Base-by-base conservation (phyloP, 805 yeast species). In the Ogataea minuta region DNA sequence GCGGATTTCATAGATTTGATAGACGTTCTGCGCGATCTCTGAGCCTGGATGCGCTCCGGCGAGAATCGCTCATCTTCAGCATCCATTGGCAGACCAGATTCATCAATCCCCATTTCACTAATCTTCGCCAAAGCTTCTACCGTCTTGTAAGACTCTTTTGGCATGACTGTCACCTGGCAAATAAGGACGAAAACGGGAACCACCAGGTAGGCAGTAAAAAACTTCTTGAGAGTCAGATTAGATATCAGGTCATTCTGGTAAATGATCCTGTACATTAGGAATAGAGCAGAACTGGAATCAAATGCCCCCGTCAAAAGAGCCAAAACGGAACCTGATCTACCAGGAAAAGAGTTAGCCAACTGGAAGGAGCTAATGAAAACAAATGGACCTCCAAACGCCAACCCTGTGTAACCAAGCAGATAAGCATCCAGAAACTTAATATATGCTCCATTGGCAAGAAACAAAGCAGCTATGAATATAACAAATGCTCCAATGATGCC, bases 331-430 rank as follows among this genome's bases (percentile, higher is more conserved):
- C 96, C 96, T 4, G 95, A 83, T 52, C 76, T 77, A 28, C 76
- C 74, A 2, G 96, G 96, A 63, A 89, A 86, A 19, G 85, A 75
- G 58, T 89, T 90, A 6, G 96, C 85, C 58, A 90, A 69, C 56
- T 90, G 97, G 72, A 90, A 89, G 45, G 88, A 79, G 12, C 95
- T 82, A 42, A 91, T 89, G 59, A 86, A 90, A 14, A 84, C 90
- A 64, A 90, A 89, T 8, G 98, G 98, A 4, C 98, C 97, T 6
- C 95, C 96, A 41, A 88, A 67, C 0, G 96, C 96, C 16, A 90
- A 67, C 11, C 76, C 60, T 2, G 83, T 67, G 59, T 86, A 91
- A 0, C 97, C 98, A 7, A 64, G 41, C 26, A 87, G 59, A 60
- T 84, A 89, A 3, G 81, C 78, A 59, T 89, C 96, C 30, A 74